Conservation (phyloP, 768 basidiomycete genomes). For the Candolleomyces aberdarensis region DNA sequence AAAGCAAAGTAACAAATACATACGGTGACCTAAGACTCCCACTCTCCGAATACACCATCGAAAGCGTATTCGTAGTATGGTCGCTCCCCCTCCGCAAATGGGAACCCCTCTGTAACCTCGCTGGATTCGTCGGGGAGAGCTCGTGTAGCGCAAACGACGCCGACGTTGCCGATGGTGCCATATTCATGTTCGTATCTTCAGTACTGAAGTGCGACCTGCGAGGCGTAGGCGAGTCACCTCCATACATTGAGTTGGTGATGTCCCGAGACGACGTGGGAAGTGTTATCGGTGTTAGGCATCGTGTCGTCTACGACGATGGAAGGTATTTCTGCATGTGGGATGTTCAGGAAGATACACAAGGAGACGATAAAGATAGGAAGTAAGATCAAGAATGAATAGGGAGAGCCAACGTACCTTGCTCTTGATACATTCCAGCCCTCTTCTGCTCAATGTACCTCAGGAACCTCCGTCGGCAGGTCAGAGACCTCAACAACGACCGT, state of each 20-base stretch:
- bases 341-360: too few relatives aligned
- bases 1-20: conserved; percentile 17
- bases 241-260: conserved; percentile 45
- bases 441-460: conserved; percentile 47
- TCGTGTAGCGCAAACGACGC: conserved; percentile 40
- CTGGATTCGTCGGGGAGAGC: conserved; percentile 20
- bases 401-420: conserved; percentile 33
- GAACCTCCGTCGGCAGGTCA: conserved; percentile 69
- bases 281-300: conserved; percentile 38
- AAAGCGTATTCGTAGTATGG: conserved; percentile 33
- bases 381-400: neutral
- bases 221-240: conserved; percentile 38
- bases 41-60: conserved; percentile 39
- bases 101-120: conserved; percentile 50
- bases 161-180: too few relatives aligned
- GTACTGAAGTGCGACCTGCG: conserved; percentile 28
- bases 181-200: conserved; percentile 31
- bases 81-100: conserved; percentile 52
- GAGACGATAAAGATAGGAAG: too few relatives aligned
- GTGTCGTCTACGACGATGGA: conserved; percentile 63
- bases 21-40: conserved; percentile 52
- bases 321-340: conserved; percentile 67
- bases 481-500: conserved; percentile 72
- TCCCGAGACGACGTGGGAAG: conserved; percentile 52
- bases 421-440: conserved; percentile 27